Evolutionary conservation across 75 land plant species (phyloP), one percentile per base, ranked within the genome.

Genomic region (Ceratopteris richardii): DNA sequence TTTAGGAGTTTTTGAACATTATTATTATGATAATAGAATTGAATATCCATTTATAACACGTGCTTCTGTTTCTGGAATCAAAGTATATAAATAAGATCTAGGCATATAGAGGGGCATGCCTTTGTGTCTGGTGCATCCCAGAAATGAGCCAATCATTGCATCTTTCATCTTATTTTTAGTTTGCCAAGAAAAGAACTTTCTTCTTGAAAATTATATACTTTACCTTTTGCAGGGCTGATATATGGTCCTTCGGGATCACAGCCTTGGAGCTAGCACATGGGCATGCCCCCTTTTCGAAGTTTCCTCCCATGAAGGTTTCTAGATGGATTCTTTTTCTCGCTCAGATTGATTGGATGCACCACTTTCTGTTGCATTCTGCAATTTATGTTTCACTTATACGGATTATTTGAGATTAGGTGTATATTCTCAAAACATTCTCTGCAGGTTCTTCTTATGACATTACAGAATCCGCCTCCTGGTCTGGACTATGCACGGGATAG

Each of bases 191-290:
- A 2, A 17, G 17, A 20, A 46, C 14, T 18, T 22, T 52, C 54
- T 24, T 52, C 54, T 24, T 52, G 29, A 52, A 52, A 52, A 23
- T 26, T 52, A 24, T 26, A 14, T 24, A 12, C 5, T 18, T 52
- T 13, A 52, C 54, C 13, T 57, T 57, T 57, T 33, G 64, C 78
- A 86, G 90, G 59, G 92, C 92, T 55, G 87, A 87, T 51, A 83
- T 83, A 27, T 87, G 92, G 92, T 87, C 92, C n/a, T 83, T 83
- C 71, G 87, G 92, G 39, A 87, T 87, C 56, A 87, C 92, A 57
- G 87, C 92, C 24, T 71, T 87, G 57, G 92, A 87, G 60, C 79
- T 87, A 59, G 87, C 92, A 40, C 92, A 87, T 78, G 92, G 91
- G 23, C 91, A 83, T 78, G 91, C 91, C 23, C 91, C 91, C 31